phyloP scores from a whole-genome alignment of 2,329 filamentous ascomycete genomes.

The Fusarium oligoseptatum region DNA sequence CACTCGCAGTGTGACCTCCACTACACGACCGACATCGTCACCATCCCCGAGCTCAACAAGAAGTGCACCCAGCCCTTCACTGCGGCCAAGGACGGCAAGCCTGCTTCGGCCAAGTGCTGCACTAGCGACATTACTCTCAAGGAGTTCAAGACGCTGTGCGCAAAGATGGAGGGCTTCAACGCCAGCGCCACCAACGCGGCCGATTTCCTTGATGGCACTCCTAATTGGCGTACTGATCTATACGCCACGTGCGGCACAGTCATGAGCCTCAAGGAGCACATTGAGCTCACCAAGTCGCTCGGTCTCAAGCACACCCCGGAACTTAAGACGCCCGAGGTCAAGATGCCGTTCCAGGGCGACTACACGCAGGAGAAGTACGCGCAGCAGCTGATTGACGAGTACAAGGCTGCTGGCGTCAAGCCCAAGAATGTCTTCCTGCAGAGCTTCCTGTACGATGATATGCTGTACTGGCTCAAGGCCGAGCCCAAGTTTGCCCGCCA shows the following conservation, averaged over 20 bases:
- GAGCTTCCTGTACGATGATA: constrained; percentile 73
- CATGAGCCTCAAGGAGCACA: constrained; percentile 72
- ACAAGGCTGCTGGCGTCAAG: constrained; percentile 65
- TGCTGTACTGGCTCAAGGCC: constrained; percentile 75
- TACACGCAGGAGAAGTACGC: constrained; percentile 76
- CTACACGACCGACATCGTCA: constrained; percentile 76
- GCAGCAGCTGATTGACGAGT: constrained; percentile 74
- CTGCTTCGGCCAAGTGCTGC: constrained; percentile 76
- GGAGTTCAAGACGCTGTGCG: constrained; percentile 77
- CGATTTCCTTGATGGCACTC: constrained; percentile 70
- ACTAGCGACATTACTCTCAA: constrained; percentile 77
- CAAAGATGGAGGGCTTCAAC: constrained; percentile 78
- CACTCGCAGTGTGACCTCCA: constrained; percentile 77
- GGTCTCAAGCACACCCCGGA: constrained; percentile 76
- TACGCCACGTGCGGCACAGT: constrained; percentile 75
- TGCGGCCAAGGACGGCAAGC: constrained; percentile 63
- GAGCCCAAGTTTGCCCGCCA: constrained; percentile 72
- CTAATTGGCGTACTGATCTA: constrained; percentile 73
- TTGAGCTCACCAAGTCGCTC: constrained; percentile 68
- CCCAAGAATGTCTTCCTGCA: constrained; percentile 71
- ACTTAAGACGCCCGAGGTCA: constrained; percentile 75
- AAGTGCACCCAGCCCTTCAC: constrained; percentile 74
- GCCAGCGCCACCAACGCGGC: constrained; percentile 67
- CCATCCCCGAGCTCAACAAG: constrained; percentile 70
- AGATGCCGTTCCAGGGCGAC: constrained; percentile 75